Evolutionary conservation across 768 basidiomycete genomes (phyloP).

Genomic region (Tulasnella calospora): DNA sequence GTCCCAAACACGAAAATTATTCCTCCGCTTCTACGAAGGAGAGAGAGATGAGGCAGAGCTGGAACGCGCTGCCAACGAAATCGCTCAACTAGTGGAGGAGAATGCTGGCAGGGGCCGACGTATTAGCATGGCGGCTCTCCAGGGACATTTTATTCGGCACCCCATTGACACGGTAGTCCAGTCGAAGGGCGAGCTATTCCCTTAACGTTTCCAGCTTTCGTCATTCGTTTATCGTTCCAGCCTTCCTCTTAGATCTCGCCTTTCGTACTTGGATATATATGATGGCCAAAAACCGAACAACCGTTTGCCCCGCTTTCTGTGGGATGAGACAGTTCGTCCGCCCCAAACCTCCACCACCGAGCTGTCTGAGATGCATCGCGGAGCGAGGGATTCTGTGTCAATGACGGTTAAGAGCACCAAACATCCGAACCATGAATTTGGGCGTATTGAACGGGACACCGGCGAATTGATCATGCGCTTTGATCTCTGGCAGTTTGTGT

Average conservation of each 20-base stretch:
- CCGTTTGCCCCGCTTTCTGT: too few relatives aligned
- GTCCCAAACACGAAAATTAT: constrained; percentile 69
- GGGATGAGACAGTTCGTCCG: too few relatives aligned
- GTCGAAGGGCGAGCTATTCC: constrained; percentile 46
- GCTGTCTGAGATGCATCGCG: too few relatives aligned
- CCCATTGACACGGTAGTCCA: constrained; percentile 52
- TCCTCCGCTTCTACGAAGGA: constrained; percentile 75
- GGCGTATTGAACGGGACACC: too few relatives aligned
- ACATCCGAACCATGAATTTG: too few relatives aligned
- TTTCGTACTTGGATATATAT: too few relatives aligned
- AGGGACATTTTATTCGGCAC: constrained; percentile 88
- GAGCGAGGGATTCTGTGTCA: too few relatives aligned
- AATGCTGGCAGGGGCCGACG: constrained; percentile 46
- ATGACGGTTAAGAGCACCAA: too few relatives aligned
- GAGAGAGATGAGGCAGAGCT: constrained; percentile 35
- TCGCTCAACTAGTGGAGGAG: constrained; percentile 51
- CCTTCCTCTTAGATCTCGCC: neutral
- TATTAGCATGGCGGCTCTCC: constrained; percentile 93
- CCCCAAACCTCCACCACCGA: too few relatives aligned
- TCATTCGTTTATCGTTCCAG: neutral
- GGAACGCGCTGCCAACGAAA: constrained; percentile 35
- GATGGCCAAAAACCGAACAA: too few relatives aligned
- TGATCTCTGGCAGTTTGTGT: too few relatives aligned
- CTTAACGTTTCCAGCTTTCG: neutral
- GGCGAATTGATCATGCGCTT: too few relatives aligned